phyloP scores from a whole-genome alignment of 2,329 filamentous ascomycete genomes.

The Phialophora macrospora region DNA sequence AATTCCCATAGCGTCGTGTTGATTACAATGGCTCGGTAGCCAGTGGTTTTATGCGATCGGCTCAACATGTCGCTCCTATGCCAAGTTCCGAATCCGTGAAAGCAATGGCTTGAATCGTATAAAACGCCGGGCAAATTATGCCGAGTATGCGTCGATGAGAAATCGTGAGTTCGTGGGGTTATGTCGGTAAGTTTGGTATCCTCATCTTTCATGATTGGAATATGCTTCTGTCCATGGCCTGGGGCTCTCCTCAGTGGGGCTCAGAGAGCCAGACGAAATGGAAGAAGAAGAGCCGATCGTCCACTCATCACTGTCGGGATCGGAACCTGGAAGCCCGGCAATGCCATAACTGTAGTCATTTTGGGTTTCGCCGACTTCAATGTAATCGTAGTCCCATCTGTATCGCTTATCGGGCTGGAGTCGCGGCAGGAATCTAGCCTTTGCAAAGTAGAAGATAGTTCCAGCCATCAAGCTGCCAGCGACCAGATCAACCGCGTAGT shows the following conservation, averaged over 20 bases:
- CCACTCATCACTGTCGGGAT: slow-evolving; percentile 83
- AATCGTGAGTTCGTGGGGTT: not conserved
- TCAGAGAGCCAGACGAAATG: slow-evolving; percentile 68
- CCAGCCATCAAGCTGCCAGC: slow-evolving; percentile 79
- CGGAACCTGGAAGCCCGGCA: slow-evolving; percentile 60
- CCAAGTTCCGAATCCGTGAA: slow-evolving; percentile 26
- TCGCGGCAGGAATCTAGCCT: slow-evolving; percentile 78
- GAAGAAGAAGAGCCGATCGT: slow-evolving; percentile 82
- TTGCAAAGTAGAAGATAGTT: slow-evolving; percentile 79
- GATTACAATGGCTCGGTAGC: not conserved
- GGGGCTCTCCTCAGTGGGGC: slow-evolving; percentile 65
- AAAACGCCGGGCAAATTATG: slow-evolving; percentile 27
- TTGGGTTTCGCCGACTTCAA: slow-evolving; percentile 75
- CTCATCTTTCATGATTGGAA: slow-evolving; percentile 34
- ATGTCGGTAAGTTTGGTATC: not conserved
- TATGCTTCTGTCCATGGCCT: slow-evolving; percentile 45
- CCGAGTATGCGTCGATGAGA: slow-evolving; percentile 5
- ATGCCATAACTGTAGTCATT: slow-evolving; percentile 60
- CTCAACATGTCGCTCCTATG: slow-evolving; percentile 30
- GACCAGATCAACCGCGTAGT: slow-evolving; percentile 93
- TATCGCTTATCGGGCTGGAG: slow-evolving; percentile 82
- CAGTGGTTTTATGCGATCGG: slow-evolving; percentile 25
- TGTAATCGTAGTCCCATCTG: slow-evolving; percentile 94
- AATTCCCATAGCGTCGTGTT: not conserved
- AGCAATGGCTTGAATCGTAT: slow-evolving; percentile 21